A percentile compares a stretch with the other conserved stretches of the same genome.
phyloP scores from a whole-genome alignment of 2,329 filamentous ascomycete genomes.

The Penicillium janthinellum region DNA sequence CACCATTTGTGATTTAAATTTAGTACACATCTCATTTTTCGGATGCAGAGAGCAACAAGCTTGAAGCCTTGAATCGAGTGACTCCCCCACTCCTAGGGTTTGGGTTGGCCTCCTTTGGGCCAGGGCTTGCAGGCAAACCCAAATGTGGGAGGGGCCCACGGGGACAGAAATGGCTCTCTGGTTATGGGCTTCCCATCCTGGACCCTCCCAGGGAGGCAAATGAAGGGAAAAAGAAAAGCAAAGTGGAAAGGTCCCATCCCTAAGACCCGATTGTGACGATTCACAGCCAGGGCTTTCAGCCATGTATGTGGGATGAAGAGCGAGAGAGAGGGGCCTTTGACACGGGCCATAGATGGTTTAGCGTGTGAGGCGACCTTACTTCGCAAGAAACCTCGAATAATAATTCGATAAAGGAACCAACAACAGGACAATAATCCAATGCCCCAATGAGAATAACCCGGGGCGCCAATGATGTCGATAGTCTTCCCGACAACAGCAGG shows the following conservation, averaged over 20 bases:
- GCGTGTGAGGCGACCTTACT: conserved; percentile 27
- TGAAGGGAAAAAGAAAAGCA: background rate
- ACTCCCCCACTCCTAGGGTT: too few species aligned
- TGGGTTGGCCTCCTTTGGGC: background rate
- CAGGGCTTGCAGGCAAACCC: conserved; percentile 17
- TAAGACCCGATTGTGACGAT: conserved; percentile 11
- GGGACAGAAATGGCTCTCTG: conserved; percentile 8
- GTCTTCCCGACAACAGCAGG: background rate
- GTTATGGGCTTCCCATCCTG: background rate
- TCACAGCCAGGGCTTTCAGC: conserved; percentile 17
- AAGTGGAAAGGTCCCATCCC: background rate
- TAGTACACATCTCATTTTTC: background rate
- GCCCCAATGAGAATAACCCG: background rate
- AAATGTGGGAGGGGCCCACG: conserved; percentile 22
- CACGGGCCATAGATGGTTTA: conserved; percentile 23
- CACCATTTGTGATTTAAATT: background rate
- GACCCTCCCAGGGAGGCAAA: conserved; percentile 16
- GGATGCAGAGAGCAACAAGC: background rate
- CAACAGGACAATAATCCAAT: background rate
- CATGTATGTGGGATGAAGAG: conserved; percentile 12
- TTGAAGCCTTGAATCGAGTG: background rate
- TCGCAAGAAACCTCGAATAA: background rate
- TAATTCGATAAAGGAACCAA: background rate
- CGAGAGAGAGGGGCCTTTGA: conserved; percentile 5
- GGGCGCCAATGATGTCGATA: background rate